A percentile compares a stretch with the other conserved stretches of the same genome.
phyloP scores from a whole-genome alignment of 2,329 filamentous ascomycete genomes.

The Talaromyces marneffei region DNA sequence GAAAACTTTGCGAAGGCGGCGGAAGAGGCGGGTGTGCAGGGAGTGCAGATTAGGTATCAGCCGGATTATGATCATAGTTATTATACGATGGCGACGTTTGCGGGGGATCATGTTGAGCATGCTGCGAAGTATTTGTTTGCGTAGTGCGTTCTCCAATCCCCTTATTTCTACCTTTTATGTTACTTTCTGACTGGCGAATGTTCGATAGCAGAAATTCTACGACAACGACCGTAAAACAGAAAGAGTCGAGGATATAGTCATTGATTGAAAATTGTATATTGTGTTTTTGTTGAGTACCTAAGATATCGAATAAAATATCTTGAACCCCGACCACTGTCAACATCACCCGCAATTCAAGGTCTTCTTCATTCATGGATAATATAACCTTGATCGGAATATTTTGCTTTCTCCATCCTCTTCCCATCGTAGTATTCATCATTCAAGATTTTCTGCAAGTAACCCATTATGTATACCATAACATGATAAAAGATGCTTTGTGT shows the following conservation, averaged over 20 bases:
- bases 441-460: neutral
- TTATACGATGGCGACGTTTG: constrained; percentile 89
- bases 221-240: neutral
- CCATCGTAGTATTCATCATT: neutral
- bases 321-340: neutral
- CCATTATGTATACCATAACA: neutral
- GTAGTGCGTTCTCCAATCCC: constrained; percentile 40
- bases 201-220: neutral
- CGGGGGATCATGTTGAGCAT: constrained; percentile 83
- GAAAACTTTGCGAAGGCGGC: constrained; percentile 85
- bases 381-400: neutral
- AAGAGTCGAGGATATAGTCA: neutral
- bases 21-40: constrained; percentile 65
- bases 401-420: neutral
- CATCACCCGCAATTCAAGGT: neutral
- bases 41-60: constrained; percentile 76
- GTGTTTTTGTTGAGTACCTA: neutral
- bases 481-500: neutral
- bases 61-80: constrained; percentile 95
- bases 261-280: neutral
- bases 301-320: neutral
- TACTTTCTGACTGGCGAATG: neutral
- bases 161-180: neutral
- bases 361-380: neutral
- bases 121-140: constrained; percentile 75